Evolutionary conservation across 768 basidiomycete species (phyloP), one percentile per base, ranked within the genome.

Genomic region (Steccherinum ochraceum): DNA sequence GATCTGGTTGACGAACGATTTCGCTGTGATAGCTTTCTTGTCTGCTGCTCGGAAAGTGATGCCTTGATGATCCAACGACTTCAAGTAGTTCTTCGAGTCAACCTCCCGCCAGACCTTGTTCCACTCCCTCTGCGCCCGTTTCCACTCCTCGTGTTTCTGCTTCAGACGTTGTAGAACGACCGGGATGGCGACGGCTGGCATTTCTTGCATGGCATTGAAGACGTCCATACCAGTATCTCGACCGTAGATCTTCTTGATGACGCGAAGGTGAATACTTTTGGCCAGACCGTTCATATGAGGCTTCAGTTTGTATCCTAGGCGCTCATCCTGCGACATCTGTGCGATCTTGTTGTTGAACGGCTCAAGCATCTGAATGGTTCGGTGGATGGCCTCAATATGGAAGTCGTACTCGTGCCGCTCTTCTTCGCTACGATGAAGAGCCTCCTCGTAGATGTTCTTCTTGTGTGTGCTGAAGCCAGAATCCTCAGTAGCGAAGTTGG

Each of bases 361-460:
- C 56, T 98, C 96, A 21, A 99, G 82, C 60, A 92, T 76, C 5
- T 80, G 74, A 58, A 98, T 94, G 3, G 95, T 96, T 48, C 93
- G 86, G 10, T 83, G 78, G 60, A 97, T 87, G 5, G 93, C 94
- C 63, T 98, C 95, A 60, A 98, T 90, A 65, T 98, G 93, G 72
- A 96, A 98, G 65, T 97, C 95, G 65, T 97, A 99, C 67, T 97
- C 95, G 65, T 99, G 96, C 4, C 96, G 83, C 64, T 99, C 96
- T 66, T 99, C 96, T 62, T 99, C 96, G 46, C 86, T 88, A 27
- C 93, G 87, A 69, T 97, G 94, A 10, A 98, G 76, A 0, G 94
- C 94, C 62, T 98, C 96, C 66, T 98, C 96, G 67, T 89, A 99
- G 1, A 86, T 77, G 67, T 98, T 99, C 77, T 95, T 96, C 70